These are phyloP conservation scores for Takakia lepidozioides DNA, from an alignment of 225 moss, liverwort and hornwort genomes.

Conservation along the genomic window DNA sequence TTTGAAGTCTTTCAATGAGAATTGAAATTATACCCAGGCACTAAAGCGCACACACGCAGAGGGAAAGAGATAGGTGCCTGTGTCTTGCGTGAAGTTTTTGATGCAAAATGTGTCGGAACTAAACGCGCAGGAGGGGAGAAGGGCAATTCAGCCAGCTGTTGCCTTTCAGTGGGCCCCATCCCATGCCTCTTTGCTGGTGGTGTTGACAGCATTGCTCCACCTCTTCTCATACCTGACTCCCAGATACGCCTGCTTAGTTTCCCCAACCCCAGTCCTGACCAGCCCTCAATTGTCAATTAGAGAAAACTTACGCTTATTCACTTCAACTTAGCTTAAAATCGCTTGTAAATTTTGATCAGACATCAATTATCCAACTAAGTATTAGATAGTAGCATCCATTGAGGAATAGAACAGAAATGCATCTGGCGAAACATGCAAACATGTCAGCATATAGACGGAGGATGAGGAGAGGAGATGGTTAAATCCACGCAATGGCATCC, in stretches of 20 bases:
- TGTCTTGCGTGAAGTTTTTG: slow-evolving; percentile 25
- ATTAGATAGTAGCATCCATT: too few relatives aligned
- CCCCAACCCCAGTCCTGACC: neutral
- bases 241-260: slow-evolving; percentile 13
- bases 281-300: neutral
- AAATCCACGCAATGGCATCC: too few relatives aligned
- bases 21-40: neutral
- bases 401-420: too few relatives aligned
- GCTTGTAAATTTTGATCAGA: too few relatives aligned
- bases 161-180: slow-evolving; percentile 10
- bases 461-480: too few relatives aligned
- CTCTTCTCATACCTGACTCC: slow-evolving; percentile 17
- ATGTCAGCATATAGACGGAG: too few relatives aligned
- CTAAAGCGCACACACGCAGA: neutral
- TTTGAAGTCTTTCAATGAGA: neutral
- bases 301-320: too few relatives aligned
- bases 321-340: too few relatives aligned
- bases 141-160: slow-evolving; percentile 13
- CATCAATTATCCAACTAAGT: too few relatives aligned
- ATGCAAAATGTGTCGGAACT: slow-evolving; percentile 7
- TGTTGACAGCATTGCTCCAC: slow-evolving; percentile 9
- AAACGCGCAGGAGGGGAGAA: slow-evolving; percentile 10
- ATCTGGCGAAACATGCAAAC: too few relatives aligned
- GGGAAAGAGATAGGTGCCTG: slow-evolving; percentile 16
- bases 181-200: slow-evolving; percentile 13